These are phyloP conservation scores for Lojkania enalia DNA, from an alignment of 2,329 filamentous ascomycete species.

Conservation along the genomic window DNA sequence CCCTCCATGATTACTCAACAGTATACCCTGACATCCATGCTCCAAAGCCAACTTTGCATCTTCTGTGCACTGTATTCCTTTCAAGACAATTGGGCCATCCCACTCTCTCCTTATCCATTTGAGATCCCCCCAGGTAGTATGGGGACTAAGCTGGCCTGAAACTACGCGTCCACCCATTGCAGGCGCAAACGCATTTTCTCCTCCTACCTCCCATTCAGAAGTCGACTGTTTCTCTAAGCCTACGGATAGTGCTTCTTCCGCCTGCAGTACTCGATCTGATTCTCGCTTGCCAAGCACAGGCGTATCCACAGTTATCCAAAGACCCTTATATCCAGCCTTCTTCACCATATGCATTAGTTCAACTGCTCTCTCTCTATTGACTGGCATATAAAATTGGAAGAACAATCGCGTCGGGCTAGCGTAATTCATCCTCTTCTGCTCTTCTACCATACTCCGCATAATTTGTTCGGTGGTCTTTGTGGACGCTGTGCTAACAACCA, in stretches of 20 bases:
- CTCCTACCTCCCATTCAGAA: slow-evolving; percentile 58
- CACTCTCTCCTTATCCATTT: slow-evolving; percentile 49
- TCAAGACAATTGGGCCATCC: slow-evolving; percentile 48
- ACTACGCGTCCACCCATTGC: slow-evolving; percentile 56
- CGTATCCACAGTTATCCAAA: slow-evolving; percentile 45
- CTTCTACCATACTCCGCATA: slow-evolving; percentile 32
- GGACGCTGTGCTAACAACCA: slow-evolving; percentile 42
- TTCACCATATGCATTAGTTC: slow-evolving; percentile 38
- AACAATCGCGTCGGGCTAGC: slow-evolving; percentile 35
- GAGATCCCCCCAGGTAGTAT: slow-evolving; percentile 56
- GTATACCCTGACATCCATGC: slow-evolving; percentile 51
- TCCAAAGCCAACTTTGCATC: slow-evolving; percentile 52
- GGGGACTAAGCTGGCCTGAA: slow-evolving; percentile 43
- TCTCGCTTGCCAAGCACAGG: slow-evolving; percentile 41
- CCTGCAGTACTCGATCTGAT: slow-evolving; percentile 42
- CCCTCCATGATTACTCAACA: slow-evolving; percentile 59
- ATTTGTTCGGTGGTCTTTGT: slow-evolving; percentile 39
- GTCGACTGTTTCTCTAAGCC: slow-evolving; percentile 56
- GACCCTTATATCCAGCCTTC: slow-evolving; percentile 36
- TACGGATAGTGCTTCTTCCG: slow-evolving; percentile 54
- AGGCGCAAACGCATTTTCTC: slow-evolving; percentile 59
- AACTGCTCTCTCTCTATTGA: slow-evolving; percentile 34
- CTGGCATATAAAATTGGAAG: slow-evolving; percentile 44
- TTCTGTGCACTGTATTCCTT: slow-evolving; percentile 51
- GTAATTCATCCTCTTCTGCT: slow-evolving; percentile 27